Conservation (phyloP, 83 land plant species). For the Diphasiastrum complanatum region DNA sequence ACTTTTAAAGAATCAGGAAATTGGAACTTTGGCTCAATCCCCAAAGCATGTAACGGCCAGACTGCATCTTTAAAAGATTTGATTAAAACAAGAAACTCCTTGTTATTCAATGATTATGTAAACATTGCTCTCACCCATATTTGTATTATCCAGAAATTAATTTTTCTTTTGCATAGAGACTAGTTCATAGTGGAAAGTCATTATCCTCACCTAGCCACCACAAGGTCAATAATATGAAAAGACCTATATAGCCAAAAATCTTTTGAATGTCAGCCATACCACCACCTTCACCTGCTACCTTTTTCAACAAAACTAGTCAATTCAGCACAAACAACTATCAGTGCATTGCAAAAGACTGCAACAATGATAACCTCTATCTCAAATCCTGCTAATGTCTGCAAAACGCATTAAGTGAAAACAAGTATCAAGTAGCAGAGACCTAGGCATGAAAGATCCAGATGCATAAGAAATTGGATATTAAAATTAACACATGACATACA, state of each 20-base stretch:
- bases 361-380: neutral
- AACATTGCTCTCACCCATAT: neutral
- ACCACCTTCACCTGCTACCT: constrained; percentile 82
- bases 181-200: neutral
- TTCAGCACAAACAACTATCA: neutral
- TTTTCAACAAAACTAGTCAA: constrained; percentile 71
- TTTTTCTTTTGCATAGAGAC: neutral
- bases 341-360: neutral
- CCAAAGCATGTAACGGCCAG: constrained; percentile 79
- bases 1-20: constrained; percentile 74
- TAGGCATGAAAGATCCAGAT: no score
- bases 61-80: no score
- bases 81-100: neutral
- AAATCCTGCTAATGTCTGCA: no score
- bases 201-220: constrained; percentile 87
- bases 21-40: constrained; percentile 81
- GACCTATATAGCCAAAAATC: constrained; percentile 90
- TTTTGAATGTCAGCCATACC: constrained; percentile 80
- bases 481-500: no score
- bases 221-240: constrained; percentile 69
- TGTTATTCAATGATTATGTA: neutral
- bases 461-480: no score
- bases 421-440: no score
- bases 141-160: neutral
- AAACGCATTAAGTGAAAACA: no score